phyloP scores from a whole-genome alignment of 2,329 filamentous ascomycete species.

The Penicillium sp. region DNA sequence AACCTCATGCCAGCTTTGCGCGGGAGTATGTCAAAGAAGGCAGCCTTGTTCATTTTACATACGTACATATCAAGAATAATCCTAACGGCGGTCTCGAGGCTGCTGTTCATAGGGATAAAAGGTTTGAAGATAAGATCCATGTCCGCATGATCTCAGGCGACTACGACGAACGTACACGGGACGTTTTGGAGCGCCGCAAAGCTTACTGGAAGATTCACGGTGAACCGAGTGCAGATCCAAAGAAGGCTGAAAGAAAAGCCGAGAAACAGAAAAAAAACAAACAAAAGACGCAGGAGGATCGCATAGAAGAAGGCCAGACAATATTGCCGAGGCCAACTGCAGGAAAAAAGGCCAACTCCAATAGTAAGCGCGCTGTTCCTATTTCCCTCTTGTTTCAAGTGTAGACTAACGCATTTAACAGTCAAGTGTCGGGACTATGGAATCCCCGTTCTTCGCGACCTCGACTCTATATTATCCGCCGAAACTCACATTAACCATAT shows the following conservation, averaged over 20 bases:
- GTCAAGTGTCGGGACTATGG: slow-evolving; percentile 54
- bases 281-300: slow-evolving; percentile 33
- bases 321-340: slow-evolving; percentile 24
- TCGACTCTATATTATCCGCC: slow-evolving; percentile 56
- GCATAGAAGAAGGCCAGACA: slow-evolving; percentile 37
- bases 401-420: slow-evolving; percentile 24
- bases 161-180: slow-evolving; percentile 55
- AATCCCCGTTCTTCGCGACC: slow-evolving; percentile 36
- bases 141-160: slow-evolving; percentile 58
- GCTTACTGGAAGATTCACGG: slow-evolving; percentile 63
- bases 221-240: slow-evolving; percentile 41
- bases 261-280: slow-evolving; percentile 32
- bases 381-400: too few species aligned
- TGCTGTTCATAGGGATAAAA: slow-evolving; percentile 66
- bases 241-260: slow-evolving; percentile 46
- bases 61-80: slow-evolving; percentile 71
- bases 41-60: slow-evolving; percentile 68
- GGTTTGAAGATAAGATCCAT: slow-evolving; percentile 58
- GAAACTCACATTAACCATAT: slow-evolving; percentile 52
- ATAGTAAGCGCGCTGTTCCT: slow-evolving; percentile 39
- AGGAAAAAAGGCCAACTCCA: slow-evolving; percentile 43
- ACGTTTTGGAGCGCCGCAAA: slow-evolving; percentile 66
- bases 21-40: slow-evolving; percentile 60
- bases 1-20: slow-evolving; percentile 67
- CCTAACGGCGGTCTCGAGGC: slow-evolving; percentile 69